Base-by-base conservation (phyloP, 2,329 filamentous ascomycete genomes). In the Metarhizium album region DNA sequence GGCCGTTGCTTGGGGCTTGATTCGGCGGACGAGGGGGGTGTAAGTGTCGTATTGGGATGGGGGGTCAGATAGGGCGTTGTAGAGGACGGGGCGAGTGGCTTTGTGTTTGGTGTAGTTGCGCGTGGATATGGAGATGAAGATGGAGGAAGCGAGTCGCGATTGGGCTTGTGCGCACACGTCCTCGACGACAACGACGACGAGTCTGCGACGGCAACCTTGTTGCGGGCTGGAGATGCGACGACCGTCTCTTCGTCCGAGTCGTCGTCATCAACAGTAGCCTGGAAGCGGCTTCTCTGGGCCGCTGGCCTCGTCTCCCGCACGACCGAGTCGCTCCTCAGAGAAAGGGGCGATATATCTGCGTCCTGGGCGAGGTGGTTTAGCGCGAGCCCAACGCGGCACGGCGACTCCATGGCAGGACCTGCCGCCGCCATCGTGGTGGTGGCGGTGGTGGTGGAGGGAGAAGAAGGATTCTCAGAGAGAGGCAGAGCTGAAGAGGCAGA, bases 231-330 rank as follows among this genome's bases (percentile, higher is more conserved):
- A 4, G n/a, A 40, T 11, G 8, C 38, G 47, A 40, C 37, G 46
- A 13, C 11, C 8, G 37, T 27, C 6, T 46, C 43, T 11, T 16
- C 13, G 45, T 51, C 49, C 8, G 49, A 51, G n/a, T 43, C 48
- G 43, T 53, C 52, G 42, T 60, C 57, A 42, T 60, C 55, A 16
- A 57, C 58, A 8, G 57, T 60, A 27, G 58, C 52, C 37, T 58
- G 54, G 47, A 51, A 56, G 2, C 43, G 43, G 43, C 20, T 23
- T 9, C 9, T 24, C 9, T 24, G 40, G 22, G 20, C 22, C 9
- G 40, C 13, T 11, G 37, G 18, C 37, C 20, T 40, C 9, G 22
- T 11, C 4, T 23, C 13, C 13, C 20, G 47, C 14, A 47, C 47
- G 5, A 42, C 49, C 7, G 35, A 18, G 2, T 22, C 47, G 31